These are phyloP conservation scores for Rhizoclosmatium globosum DNA, from an alignment of 192 early-diverging fungal genomes.

Conservation along the genomic window DNA sequence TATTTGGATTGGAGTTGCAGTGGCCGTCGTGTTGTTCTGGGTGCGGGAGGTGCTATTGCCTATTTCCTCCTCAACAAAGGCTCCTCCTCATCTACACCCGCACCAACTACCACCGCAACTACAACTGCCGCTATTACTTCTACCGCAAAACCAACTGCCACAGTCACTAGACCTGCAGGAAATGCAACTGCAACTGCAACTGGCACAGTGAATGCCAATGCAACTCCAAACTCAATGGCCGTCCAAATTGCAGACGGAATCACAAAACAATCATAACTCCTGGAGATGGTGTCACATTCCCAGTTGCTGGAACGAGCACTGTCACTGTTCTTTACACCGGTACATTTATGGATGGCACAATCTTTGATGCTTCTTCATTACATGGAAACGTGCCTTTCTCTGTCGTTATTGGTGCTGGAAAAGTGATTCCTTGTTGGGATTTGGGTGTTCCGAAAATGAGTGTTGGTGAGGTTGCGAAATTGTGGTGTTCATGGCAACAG, in stretches of 20 bases:
- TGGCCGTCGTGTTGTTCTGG: not conserved
- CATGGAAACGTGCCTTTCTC: not conserved
- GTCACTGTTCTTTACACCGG: not conserved
- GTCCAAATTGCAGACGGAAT: not conserved
- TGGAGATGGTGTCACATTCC: constrained; percentile 9
- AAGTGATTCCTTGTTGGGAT: constrained; percentile 5
- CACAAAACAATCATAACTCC: not conserved
- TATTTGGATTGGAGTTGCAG: not conserved
- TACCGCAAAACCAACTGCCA: not conserved
- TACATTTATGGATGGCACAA: not conserved
- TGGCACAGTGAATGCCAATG: not conserved
- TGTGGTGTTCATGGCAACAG: not conserved
- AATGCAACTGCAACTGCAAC: not conserved
- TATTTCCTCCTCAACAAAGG: not conserved
- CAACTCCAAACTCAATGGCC: not conserved
- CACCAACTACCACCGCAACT: not conserved
- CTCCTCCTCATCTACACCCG: not conserved
- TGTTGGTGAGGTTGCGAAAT: not conserved
- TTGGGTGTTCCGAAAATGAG: constrained; percentile 6
- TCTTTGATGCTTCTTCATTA: constrained; percentile 3
- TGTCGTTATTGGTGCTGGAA: not conserved
- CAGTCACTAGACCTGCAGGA: not conserved
- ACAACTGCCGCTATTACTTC: not conserved
- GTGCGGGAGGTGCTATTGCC: not conserved
- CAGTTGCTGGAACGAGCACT: not conserved